phyloP scores from a whole-genome alignment of 139 green algal genomes.

The Picochlorum sp. region DNA sequence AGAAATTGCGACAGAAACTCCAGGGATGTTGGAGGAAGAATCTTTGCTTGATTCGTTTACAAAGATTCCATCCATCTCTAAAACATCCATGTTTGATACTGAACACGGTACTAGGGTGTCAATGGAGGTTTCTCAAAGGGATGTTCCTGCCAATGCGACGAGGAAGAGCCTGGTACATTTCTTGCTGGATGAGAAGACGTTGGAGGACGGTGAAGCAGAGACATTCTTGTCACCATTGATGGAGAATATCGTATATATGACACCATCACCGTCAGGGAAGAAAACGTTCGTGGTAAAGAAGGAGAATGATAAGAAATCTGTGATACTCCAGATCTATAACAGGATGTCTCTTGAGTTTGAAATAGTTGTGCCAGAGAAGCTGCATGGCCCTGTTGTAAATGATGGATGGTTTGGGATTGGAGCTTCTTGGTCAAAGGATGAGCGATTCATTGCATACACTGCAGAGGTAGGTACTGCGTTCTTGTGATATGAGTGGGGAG shows the following conservation, averaged over 20 bases:
- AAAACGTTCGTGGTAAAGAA: constrained; percentile 14
- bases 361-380: constrained; percentile 45
- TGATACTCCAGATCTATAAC: constrained; percentile 60
- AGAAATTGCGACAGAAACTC: constrained; percentile 18
- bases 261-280: constrained; percentile 53
- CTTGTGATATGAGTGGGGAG: not conserved
- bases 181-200: constrained; percentile 21
- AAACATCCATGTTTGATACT: constrained; percentile 25
- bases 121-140: constrained; percentile 55
- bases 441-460: constrained; percentile 64
- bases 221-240: constrained; percentile 40
- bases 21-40: constrained; percentile 38
- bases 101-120: constrained; percentile 9
- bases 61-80: constrained; percentile 31
- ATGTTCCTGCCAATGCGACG: constrained; percentile 63
- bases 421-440: constrained; percentile 63
- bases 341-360: constrained; percentile 43
- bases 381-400: constrained; percentile 71
- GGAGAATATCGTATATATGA: constrained; percentile 26
- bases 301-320: constrained; percentile 6
- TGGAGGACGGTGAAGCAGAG: constrained; percentile 6
- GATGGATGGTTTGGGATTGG: constrained; percentile 70
- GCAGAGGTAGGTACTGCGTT: constrained; percentile 44
- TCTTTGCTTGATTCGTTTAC: constrained; percentile 24
- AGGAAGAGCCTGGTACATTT: constrained; percentile 39